A percentile compares a stretch with the other conserved stretches of the same genome.
phyloP scores from a whole-genome alignment of 2,329 filamentous ascomycete genomes.

The Calonectria pauciramosa region DNA sequence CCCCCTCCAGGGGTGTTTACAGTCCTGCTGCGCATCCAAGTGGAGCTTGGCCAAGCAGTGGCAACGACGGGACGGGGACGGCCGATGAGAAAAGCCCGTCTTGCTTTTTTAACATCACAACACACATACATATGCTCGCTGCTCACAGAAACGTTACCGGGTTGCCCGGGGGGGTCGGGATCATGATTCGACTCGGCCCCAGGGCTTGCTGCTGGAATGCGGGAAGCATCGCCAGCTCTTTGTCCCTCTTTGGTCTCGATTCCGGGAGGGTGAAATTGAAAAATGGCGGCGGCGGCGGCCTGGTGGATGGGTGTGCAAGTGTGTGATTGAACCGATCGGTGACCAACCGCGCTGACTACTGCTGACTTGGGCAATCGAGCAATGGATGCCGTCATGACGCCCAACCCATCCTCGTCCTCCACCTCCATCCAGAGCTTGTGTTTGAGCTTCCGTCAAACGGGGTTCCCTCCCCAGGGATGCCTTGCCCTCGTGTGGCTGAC shows the following conservation, averaged over 20 bases:
- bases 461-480: constrained; percentile 5
- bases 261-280: neutral
- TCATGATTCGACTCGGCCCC: neutral
- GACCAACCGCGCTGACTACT: constrained; percentile 4
- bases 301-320: neutral
- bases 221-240: neutral
- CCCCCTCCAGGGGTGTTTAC: neutral
- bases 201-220: neutral
- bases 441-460: neutral
- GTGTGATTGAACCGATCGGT: constrained; percentile 11
- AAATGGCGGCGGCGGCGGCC: neutral
- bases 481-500: constrained; percentile 9
- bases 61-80: constrained; percentile 8
- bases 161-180: neutral
- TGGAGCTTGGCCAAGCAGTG: constrained; percentile 4
- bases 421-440: neutral
- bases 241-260: neutral
- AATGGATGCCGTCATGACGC: constrained; percentile 11
- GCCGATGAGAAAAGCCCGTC: constrained; percentile 8
- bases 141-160: neutral
- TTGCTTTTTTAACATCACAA: constrained; percentile 7
- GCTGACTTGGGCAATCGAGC: constrained; percentile 6
- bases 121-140: neutral
- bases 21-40: neutral
- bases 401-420: neutral